Evolutionary conservation across 2,329 filamentous ascomycete species (phyloP), one percentile per base, ranked within the genome.

Genomic region (Fusarium nygamai): DNA sequence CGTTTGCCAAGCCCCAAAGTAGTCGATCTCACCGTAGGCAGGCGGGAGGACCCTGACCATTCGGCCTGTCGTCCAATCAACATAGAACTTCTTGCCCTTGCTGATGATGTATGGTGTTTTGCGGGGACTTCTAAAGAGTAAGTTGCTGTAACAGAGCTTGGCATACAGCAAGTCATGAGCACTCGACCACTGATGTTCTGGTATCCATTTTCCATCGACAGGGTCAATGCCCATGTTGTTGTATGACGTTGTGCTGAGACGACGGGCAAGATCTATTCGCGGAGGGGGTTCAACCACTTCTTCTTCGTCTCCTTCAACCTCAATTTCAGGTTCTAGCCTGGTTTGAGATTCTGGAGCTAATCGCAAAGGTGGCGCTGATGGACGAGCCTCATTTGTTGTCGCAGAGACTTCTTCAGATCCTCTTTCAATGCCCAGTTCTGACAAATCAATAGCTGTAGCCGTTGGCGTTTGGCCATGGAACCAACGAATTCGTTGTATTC

Each of bases 161-260:
- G 89, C 89, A 68, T 91, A 91, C 34, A 90, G 82, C 80, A 89
- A 84, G 74, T 91, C 89, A 80, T 90, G 88, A 39, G 85, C 85
- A 50, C 82, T 81, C 11, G 87, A 87, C 88, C 88, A 90, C 59
- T 83, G 81, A 75, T 90, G 88, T 66, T 85, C 82, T 5, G 89
- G 89, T 54, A 84, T 82, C 89, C 89, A 91, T 78, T 91, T 91
- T 44, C 83, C 88, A 19, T 87, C 87, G 47, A 83, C 82, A 12
- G 84, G 83, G 67, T 87, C 85, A 63, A 88, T 80, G 29, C 83
- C 84, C 36, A 83, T 81, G 73, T 88, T 85, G 17, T 81, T 83
- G 69, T 86, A 86, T 24, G 84, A 85, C 7, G 86, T 82, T 36
- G 83, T 84, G 74, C 85, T 87, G 27, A 87, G 73, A 11, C 85